Conservation (phyloP, 2,329 filamentous ascomycete species). For the Colletotrichum sublineola region DNA sequence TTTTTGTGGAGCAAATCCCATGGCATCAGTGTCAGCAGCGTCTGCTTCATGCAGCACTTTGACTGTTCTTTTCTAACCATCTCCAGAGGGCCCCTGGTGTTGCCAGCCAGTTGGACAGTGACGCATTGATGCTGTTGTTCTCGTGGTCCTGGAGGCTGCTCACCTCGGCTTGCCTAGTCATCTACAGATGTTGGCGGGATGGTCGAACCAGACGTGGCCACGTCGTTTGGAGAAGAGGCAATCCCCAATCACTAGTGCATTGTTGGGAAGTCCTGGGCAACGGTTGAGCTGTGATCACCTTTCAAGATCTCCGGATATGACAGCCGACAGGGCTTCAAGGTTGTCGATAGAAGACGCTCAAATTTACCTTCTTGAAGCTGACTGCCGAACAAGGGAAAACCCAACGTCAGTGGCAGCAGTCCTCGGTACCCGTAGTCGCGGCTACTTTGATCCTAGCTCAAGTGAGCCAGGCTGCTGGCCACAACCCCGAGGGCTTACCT, state of each 20-base stretch:
- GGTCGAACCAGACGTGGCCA: background rate
- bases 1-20: background rate
- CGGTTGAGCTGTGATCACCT: background rate
- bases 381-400: constrained; percentile 32
- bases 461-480: constrained; percentile 1
- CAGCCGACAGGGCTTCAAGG: constrained; percentile 12
- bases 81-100: background rate
- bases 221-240: background rate
- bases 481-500: background rate
- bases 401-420: constrained; percentile 5
- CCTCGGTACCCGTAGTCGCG: background rate
- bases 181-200: background rate
- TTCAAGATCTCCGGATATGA: background rate
- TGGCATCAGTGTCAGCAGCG: background rate
- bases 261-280: background rate
- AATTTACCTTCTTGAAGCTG: background rate
- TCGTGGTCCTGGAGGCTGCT: background rate
- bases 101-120: background rate
- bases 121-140: background rate
- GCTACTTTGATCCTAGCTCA: constrained; percentile 11
- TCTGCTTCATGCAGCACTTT: background rate
- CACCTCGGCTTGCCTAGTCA: background rate
- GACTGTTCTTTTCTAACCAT: background rate
- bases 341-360: background rate
- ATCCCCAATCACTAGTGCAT: background rate